phyloP scores from a whole-genome alignment of 192 early-diverging fungal species.

The Dispira parvispora region DNA sequence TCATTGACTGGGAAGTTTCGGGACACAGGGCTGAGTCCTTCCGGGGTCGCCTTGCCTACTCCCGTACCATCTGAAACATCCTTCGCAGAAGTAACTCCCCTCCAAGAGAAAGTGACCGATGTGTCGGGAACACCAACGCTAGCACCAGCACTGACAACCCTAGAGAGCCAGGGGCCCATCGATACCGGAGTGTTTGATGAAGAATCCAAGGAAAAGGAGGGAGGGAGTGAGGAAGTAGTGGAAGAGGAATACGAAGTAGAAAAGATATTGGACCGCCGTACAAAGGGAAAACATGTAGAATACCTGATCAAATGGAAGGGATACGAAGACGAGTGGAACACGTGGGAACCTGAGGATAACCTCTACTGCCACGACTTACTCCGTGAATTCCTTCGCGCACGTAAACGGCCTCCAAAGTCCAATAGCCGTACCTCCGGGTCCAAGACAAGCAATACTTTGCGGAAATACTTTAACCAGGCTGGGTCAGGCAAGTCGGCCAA shows the following conservation, averaged over 20 bases:
- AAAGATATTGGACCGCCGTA: slow-evolving; percentile 3
- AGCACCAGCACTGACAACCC: background rate
- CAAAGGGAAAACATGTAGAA: background rate
- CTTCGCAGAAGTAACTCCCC: background rate
- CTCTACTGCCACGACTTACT: background rate
- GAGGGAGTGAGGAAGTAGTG: background rate
- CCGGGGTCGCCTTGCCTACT: too few relatives aligned
- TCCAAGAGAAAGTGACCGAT: background rate
- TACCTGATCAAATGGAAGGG: slow-evolving; percentile 10
- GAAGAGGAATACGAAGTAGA: slow-evolving; percentile 6
- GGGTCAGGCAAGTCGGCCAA: background rate
- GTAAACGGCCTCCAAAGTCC: slow-evolving; percentile 52
- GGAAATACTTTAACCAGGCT: background rate
- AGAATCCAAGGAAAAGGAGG: background rate
- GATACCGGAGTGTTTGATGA: background rate
- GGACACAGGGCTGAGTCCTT: too few relatives aligned
- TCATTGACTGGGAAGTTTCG: too few relatives aligned
- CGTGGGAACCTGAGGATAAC: slow-evolving; percentile 6
- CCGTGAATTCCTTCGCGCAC: slow-evolving; percentile 16
- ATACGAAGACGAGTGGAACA: slow-evolving; percentile 3
- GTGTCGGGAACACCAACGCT: background rate
- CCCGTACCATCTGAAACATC: background rate
- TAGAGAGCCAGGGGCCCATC: background rate
- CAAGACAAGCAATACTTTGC: background rate
- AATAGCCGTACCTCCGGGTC: background rate